Evolutionary conservation across 768 basidiomycete genomes (phyloP).

Genomic region (Hydnomerulius pinastri): DNA sequence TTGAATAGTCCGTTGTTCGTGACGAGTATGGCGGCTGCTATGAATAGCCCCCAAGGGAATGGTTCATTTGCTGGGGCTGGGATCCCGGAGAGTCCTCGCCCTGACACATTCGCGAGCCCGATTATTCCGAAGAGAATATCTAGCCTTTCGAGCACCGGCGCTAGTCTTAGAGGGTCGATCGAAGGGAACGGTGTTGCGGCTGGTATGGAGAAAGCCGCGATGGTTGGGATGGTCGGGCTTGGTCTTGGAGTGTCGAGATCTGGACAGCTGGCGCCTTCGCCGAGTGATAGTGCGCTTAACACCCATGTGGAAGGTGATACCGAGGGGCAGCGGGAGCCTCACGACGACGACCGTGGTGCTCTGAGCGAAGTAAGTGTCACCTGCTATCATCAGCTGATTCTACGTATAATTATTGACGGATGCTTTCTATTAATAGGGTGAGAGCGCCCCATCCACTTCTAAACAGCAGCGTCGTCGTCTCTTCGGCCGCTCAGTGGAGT

Average conservation of each 20-base stretch:
- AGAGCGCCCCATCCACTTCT: constrained; percentile 39
- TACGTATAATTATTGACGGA: neutral
- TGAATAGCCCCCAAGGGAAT: constrained; percentile 19
- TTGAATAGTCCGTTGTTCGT: constrained; percentile 40
- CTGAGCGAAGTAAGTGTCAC: constrained; percentile 66
- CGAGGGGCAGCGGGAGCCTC: constrained; percentile 30
- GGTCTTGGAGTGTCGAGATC: constrained; percentile 41
- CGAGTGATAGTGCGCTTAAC: constrained; percentile 61
- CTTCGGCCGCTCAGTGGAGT: constrained; percentile 59
- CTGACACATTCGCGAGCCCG: constrained; percentile 17
- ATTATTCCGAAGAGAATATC: constrained; percentile 26
- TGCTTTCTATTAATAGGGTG: constrained; percentile 42
- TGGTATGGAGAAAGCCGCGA: constrained; percentile 22
- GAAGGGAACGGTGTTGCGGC: constrained; percentile 18
- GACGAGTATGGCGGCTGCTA: constrained; percentile 32
- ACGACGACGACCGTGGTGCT: constrained; percentile 53
- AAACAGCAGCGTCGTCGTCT: constrained; percentile 50
- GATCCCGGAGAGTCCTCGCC: constrained; percentile 36
- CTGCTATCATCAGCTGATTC: neutral
- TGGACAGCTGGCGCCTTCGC: constrained; percentile 53
- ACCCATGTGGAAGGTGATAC: constrained; percentile 37
- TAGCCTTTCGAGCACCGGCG: constrained; percentile 27
- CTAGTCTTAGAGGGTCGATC: constrained; percentile 25
- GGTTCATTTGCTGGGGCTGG: constrained; percentile 22
- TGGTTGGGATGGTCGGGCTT: constrained; percentile 26